These are phyloP conservation scores for Lentinula novae-zelandiae DNA, from an alignment of 1,284 basidiomycete species.

Conservation along the genomic window DNA sequence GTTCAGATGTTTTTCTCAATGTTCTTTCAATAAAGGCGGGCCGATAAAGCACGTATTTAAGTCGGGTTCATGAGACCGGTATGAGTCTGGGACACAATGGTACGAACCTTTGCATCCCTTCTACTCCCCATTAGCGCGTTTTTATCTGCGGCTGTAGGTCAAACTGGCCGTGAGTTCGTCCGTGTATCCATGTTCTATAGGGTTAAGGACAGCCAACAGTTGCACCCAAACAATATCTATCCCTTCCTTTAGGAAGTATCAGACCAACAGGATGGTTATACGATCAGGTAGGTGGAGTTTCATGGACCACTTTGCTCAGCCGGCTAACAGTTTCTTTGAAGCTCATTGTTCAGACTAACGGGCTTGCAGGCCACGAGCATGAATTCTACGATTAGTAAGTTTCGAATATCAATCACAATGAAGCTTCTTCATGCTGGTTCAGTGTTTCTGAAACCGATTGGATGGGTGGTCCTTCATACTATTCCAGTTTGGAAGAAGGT, in stretches of 20 bases:
- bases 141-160: neutral
- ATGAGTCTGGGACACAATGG: neutral
- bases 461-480: constrained; percentile 47
- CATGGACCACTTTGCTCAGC: neutral
- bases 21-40: neutral
- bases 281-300: constrained; percentile 37
- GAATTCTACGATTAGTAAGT: constrained; percentile 53
- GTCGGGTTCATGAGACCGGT: neutral
- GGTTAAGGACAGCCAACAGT: constrained; percentile 27
- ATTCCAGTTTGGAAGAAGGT: constrained; percentile 57
- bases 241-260: constrained; percentile 44
- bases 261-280: constrained; percentile 49
- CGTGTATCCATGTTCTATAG: neutral
- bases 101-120: neutral
- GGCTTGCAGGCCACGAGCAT: constrained; percentile 51
- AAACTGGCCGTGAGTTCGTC: constrained; percentile 2
- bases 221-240: constrained; percentile 47
- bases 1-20: neutral
- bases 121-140: neutral
- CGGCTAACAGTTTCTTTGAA: constrained; percentile 17
- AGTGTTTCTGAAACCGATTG: constrained; percentile 52
- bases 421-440: constrained; percentile 1
- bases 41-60: constrained; percentile 1
- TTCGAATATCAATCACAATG: neutral
- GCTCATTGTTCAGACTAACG: constrained; percentile 50